Evolutionary conservation across 306 rosid species (phyloP).

Genomic region (Potentilla sterilis): DNA sequence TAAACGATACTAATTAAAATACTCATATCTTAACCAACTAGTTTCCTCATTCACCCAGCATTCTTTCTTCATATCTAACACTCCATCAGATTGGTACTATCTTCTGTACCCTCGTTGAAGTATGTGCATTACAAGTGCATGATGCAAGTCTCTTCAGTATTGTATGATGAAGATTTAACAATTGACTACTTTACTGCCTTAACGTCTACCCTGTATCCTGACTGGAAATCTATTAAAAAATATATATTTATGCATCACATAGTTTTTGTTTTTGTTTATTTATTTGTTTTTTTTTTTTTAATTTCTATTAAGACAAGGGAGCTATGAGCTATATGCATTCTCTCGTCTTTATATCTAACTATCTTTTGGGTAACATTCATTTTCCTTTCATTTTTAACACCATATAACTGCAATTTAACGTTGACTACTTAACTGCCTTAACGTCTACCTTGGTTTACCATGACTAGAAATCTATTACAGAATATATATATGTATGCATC

Average conservation of each 20-base stretch:
- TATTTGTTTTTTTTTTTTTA: neutral
- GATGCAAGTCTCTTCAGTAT: neutral
- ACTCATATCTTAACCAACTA: neutral
- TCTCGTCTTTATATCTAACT: slow-evolving; percentile 3
- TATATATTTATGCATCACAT: neutral
- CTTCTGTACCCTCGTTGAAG: neutral
- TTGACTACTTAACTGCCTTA: no score
- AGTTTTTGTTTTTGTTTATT: neutral
- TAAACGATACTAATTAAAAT: neutral
- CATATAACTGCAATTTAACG: no score
- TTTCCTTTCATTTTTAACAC: slow-evolving; percentile 16
- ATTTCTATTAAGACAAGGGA: neutral
- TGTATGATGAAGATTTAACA: neutral
- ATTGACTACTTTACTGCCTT: neutral
- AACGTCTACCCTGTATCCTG: neutral
- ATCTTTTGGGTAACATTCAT: slow-evolving; percentile 5
- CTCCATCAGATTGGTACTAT: neutral
- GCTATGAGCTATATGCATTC: neutral
- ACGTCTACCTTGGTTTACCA: neutral
- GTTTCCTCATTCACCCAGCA: neutral
- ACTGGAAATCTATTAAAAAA: neutral
- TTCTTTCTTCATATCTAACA: neutral
- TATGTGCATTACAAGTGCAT: neutral
- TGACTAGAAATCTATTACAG: neutral
- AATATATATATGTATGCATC: no score